Base-by-base conservation (phyloP, 2,329 filamentous ascomycete genomes). In the Aspergillus pseudonomiae region DNA sequence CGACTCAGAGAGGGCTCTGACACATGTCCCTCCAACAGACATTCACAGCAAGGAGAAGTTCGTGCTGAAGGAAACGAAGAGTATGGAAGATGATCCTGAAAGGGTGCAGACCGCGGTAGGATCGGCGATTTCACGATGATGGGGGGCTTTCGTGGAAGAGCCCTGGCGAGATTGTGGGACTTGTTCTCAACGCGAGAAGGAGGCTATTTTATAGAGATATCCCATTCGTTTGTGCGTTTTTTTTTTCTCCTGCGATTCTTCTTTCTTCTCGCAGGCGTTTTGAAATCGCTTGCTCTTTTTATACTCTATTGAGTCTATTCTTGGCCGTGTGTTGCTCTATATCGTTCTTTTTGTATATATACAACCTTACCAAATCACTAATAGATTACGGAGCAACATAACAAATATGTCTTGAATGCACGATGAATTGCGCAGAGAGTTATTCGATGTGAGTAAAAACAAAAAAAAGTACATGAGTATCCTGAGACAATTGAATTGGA, bases 1-100 rank as follows among this genome's bases (percentile, higher is more conserved):
- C 11, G 68, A 74, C 28, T 65, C 67, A 0, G 72, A 75, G 32
- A 65, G 70, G 1, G 60, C 71, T 5, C 59, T 74, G 6, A 70
- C 68, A 11, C 63, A 72, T n/a, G 65, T 60, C 3, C 66, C 69
- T 2, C 64, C 63, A 7, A 59, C 50, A 0, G 64, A 63, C 10
- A 39, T 63, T 28, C 62, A 67, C 19, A 59, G 64, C 48, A 60
- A 59, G 7, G 46, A 56, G n/a, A 69, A 64, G 26, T 59, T 63
- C 36, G 67, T 62, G 64, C 57, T 62, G 6, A 59, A 65, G n/a
- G 67, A 67, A 1, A 68, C 68, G 30, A 68, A 68, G 43, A 57
- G 21, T 14, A 19, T 64, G 19, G 61, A 64, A n/a, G 64, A 61
- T 19, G 39, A 57, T n/a, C 24, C 57, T 10, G 41, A 60, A 21